Evolutionary conservation across 2,329 filamentous ascomycete genomes (phyloP), one percentile per base, ranked within the genome.

Genomic region (Hortaea sp.): DNA sequence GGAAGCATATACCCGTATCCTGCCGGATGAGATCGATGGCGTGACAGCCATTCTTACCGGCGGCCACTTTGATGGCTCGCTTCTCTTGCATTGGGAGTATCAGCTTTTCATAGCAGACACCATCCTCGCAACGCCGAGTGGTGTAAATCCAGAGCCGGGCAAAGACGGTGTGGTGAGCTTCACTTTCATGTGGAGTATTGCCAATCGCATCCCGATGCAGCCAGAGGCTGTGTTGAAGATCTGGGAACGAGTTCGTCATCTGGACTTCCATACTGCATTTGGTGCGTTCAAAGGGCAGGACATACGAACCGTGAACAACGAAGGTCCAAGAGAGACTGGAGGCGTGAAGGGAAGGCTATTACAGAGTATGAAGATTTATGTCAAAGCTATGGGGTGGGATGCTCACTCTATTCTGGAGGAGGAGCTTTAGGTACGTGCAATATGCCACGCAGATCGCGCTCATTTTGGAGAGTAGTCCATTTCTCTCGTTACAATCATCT

Each of bases 51-150:
- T 90, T 43, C 84, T 86, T 61, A 71, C 82, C 0, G 84, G 84
- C 0, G 86, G 86, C 0, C 85, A 92, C 66, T 90, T 89, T 57
- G 81, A 82, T 0, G 86, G 86, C 0, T 85, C 79, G 51, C 66
- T 83, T 47, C 77, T 88, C 2, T 60, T 85, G 46, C 74, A 83
- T 31, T 84, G 77, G 63, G 0, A 73, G 20, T 9, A 13, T 71
- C 37, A 64, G 28, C 30, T 90, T 11, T 74, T 89, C 49, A 74
- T 87, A 46, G 85, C 85, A 5, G 86, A 90, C 64, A 87, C 84
- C 4, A 73, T 90, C 42, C 72, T 85, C 55, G 82, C 79, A 28
- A 82, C 82, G 2, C 82, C 84, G 0, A 44, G 38, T 29, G 51
- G 44, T 5, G 49, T 30, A 31, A 50, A 53, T 43, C 49, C 53